Percentiles rank a stretch among this genome's conserved stretches.
Evolutionary conservation across 345 rosid genomes (phyloP).

Genomic region (Raphanus raphanistrum): DNA sequence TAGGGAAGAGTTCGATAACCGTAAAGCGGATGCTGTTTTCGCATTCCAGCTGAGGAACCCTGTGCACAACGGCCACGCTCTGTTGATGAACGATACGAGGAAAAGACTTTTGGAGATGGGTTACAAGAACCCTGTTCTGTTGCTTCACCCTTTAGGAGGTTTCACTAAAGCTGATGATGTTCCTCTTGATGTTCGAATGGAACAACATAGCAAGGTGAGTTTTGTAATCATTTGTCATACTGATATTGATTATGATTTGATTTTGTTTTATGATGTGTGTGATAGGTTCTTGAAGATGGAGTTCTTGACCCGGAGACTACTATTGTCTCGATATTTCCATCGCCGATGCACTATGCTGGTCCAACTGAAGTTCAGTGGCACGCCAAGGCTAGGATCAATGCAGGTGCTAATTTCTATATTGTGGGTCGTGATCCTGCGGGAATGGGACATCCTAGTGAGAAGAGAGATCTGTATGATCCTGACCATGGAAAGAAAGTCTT

Average conservation of each 20-base stretch:
- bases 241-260: background rate
- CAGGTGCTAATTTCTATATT: slow-evolving; percentile 95
- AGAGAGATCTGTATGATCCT: slow-evolving; percentile 93
- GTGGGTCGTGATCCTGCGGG: slow-evolving; percentile 99
- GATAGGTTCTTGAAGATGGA: slow-evolving; percentile 87
- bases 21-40: slow-evolving; percentile 93
- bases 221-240: background rate
- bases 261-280: background rate
- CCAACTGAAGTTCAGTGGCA: slow-evolving; percentile 99
- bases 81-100: slow-evolving; percentile 90
- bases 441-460: slow-evolving; percentile 93
- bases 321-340: slow-evolving; percentile 86
- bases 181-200: slow-evolving; percentile 92
- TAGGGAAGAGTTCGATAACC: slow-evolving; percentile 72
- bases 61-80: slow-evolving; percentile 94
- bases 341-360: slow-evolving; percentile 99
- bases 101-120: slow-evolving; percentile 84
- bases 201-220: slow-evolving; percentile 84
- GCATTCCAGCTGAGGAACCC: slow-evolving; percentile 97
- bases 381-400: slow-evolving; percentile 94
- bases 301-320: slow-evolving; percentile 91
- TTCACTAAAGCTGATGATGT: slow-evolving; percentile 93
- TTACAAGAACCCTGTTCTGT: slow-evolving; percentile 78
- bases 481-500: slow-evolving; percentile 95
- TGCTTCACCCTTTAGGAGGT: slow-evolving; percentile 98